These are phyloP conservation scores for Stephanodiscus triporus DNA, from an alignment of 108 stramenopile species.

Conservation along the genomic window DNA sequence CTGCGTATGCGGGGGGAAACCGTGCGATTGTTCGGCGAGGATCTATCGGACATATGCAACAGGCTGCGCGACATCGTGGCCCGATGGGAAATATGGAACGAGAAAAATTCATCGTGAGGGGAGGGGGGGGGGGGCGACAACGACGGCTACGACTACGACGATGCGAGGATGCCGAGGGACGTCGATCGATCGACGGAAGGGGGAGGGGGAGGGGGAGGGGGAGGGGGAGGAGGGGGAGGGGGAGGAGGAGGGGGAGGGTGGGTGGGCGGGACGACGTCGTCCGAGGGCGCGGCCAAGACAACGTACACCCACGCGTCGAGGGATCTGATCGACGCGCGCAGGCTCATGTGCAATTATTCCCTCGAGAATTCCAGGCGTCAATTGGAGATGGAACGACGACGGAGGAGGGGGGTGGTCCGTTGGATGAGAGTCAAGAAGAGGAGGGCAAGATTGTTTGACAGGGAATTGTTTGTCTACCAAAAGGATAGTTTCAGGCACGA, in stretches of 20 bases:
- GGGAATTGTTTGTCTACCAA: too few species aligned
- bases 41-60: conserved; percentile 83
- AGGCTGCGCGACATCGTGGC: conserved; percentile 81
- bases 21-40: conserved; percentile 91
- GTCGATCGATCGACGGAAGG: too few species aligned
- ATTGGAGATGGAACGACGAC: conserved; percentile 70
- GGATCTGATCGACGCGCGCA: conserved; percentile 81
- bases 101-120: conserved; percentile 40
- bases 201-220: too few species aligned
- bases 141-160: too few species aligned
- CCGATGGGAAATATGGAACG: conserved; percentile 55
- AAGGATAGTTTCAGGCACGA: too few species aligned
- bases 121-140: too few species aligned
- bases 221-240: conserved; percentile 11
- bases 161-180: too few species aligned
- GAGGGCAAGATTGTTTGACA: conserved; percentile 48
- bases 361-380: conserved; percentile 66
- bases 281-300: conserved; percentile 54
- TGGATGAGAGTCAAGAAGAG: conserved; percentile 48
- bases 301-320: conserved; percentile 88
- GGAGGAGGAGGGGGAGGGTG: conserved; percentile 34
- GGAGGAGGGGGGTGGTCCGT: conserved; percentile 59
- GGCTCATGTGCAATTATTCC: conserved; percentile 74
- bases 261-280: conserved; percentile 38
- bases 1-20: conserved; percentile 77